Percentiles rank a stretch among this genome's conserved stretches.
These are phyloP conservation scores for Didymella pomorum DNA, from an alignment of 2,329 filamentous ascomycete genomes.

Conservation along the genomic window DNA sequence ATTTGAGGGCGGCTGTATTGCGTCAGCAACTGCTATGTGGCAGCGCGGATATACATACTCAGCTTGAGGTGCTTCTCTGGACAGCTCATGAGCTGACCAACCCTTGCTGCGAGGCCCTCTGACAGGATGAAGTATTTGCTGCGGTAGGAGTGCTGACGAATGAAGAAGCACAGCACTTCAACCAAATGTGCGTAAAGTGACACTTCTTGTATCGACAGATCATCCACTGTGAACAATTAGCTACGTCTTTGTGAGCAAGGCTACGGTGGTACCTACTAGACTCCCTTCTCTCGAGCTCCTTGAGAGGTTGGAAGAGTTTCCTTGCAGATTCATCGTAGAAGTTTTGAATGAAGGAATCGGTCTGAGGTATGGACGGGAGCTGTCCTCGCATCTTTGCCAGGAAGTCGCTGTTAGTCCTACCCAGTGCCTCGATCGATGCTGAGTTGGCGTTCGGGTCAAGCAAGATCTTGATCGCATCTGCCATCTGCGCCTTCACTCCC, in stretches of 20 bases:
- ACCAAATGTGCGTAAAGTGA: slow-evolving; percentile 91
- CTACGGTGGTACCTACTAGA: slow-evolving; percentile 53
- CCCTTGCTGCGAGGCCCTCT: slow-evolving; percentile 78
- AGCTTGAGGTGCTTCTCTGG: slow-evolving; percentile 93
- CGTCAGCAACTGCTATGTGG: slow-evolving; percentile 21
- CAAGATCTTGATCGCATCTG: slow-evolving; percentile 92
- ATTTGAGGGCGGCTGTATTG: slow-evolving; percentile 80
- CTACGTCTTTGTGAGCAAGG: background rate
- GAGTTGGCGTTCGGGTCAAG: slow-evolving; percentile 75
- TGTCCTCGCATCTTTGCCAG: slow-evolving; percentile 66
- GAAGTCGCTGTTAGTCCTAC: slow-evolving; percentile 72
- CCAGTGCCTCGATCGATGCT: slow-evolving; percentile 66
- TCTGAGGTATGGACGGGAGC: slow-evolving; percentile 68
- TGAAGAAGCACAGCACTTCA: slow-evolving; percentile 92
- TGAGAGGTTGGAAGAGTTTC: slow-evolving; percentile 85
- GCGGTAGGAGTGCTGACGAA: slow-evolving; percentile 84
- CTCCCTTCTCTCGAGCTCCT: slow-evolving; percentile 75
- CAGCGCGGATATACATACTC: slow-evolving; percentile 62
- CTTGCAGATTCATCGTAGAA: slow-evolving; percentile 90
- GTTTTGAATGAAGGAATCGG: slow-evolving; percentile 82
- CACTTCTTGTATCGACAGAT: slow-evolving; percentile 82
- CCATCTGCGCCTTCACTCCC: slow-evolving; percentile 93
- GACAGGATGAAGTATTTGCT: slow-evolving; percentile 88
- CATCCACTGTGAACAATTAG: slow-evolving; percentile 64
- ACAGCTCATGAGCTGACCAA: slow-evolving; percentile 81